Conservation (phyloP, 352 stramenopile species). For the Phytophthora colocasiae region DNA sequence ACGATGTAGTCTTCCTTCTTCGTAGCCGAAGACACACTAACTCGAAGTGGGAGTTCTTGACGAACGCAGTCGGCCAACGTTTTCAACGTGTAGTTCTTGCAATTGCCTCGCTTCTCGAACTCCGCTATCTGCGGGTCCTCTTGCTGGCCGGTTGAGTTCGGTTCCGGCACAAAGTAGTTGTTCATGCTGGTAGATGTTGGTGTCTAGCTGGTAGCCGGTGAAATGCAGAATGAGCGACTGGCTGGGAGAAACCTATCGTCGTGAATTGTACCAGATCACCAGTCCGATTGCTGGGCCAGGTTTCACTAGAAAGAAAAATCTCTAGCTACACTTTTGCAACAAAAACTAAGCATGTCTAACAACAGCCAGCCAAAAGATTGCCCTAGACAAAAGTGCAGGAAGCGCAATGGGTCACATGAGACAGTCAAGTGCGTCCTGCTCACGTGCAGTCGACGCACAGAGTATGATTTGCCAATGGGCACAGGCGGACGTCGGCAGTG, state of each 20-base stretch:
- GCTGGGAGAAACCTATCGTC: constrained; percentile 15
- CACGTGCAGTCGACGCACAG: constrained; percentile 20
- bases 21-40: constrained; percentile 46
- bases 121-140: constrained; percentile 24
- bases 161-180: constrained; percentile 40
- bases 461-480: constrained; percentile 22
- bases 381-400: constrained; percentile 3
- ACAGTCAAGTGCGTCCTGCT: constrained; percentile 39
- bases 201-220: constrained; percentile 9
- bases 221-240: constrained; percentile 32
- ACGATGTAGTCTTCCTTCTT: constrained; percentile 60
- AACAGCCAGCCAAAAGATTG: constrained; percentile 7
- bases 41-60: constrained; percentile 56
- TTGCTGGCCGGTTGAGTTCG: constrained; percentile 24
- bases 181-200: constrained; percentile 26
- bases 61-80: constrained; percentile 47
- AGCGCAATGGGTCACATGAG: constrained; percentile 33
- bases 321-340: constrained; percentile 5
- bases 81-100: constrained; percentile 61
- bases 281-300: constrained; percentile 11
- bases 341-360: constrained; percentile 21
- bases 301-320: constrained; percentile 19
- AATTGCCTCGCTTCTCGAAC: constrained; percentile 41
- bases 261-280: constrained; percentile 8
- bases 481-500: not conserved